Conservation (phyloP, 2,329 filamentous ascomycete genomes). For the Fusarium foetens region DNA sequence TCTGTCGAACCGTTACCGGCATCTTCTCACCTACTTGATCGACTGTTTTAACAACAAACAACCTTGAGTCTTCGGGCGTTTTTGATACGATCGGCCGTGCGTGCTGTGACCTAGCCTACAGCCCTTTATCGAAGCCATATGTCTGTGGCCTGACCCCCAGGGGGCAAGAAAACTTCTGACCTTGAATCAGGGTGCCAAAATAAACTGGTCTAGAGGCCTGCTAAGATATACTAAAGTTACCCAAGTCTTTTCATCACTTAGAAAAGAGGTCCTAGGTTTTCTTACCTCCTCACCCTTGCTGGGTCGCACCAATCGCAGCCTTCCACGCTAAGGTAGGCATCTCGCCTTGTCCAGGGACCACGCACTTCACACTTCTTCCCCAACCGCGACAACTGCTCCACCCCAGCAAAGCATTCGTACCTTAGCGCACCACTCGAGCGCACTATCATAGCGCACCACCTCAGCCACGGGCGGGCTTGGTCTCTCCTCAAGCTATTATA, state of each 20-base stretch:
- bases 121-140: constrained; percentile 21
- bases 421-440: constrained; percentile 33
- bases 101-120: constrained; percentile 1
- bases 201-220: neutral
- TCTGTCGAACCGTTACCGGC: neutral
- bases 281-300: neutral
- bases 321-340: constrained; percentile 45
- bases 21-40: neutral
- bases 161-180: neutral
- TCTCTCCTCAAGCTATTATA: constrained; percentile 39
- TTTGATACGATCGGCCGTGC: neutral
- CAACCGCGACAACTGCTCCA: constrained; percentile 38
- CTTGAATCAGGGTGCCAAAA: neutral
- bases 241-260: neutral
- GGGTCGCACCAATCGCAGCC: constrained; percentile 46
- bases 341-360: constrained; percentile 39
- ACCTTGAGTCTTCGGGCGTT: neutral
- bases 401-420: constrained; percentile 40
- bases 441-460: constrained; percentile 34
- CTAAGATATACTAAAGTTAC: neutral
- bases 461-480: constrained; percentile 35
- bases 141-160: neutral
- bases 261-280: too few relatives aligned
- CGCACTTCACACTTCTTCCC: constrained; percentile 26
- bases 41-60: neutral